Percentiles rank a stretch among this genome's conserved stretches.
Conservation (phyloP, 495 filamentous ascomycete genomes). For the Penicillium nucicola region DNA sequence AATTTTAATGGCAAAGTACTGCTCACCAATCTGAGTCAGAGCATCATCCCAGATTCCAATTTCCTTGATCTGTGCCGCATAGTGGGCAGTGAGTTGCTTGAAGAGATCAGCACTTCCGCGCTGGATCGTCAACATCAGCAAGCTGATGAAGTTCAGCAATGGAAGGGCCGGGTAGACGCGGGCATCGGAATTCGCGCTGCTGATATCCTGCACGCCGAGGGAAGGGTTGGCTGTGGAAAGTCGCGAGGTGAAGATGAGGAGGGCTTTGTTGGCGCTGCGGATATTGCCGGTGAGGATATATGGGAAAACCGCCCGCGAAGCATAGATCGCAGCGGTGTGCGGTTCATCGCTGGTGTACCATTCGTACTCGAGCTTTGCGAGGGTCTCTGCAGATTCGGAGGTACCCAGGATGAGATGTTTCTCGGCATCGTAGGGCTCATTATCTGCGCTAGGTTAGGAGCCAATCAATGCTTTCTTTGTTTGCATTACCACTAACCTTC, state of each 20-base stretch:
- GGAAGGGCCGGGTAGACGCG: conserved; percentile 82
- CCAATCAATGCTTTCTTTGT: neutral
- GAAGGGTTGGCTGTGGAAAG: conserved; percentile 65
- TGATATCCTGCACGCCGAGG: conserved; percentile 76
- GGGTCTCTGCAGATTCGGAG: conserved; percentile 75
- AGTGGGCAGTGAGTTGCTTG: conserved; percentile 76
- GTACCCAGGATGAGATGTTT: conserved; percentile 86
- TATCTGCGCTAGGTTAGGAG: conserved; percentile 50
- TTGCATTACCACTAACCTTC: conserved; percentile 52
- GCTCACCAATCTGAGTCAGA: conserved; percentile 83
- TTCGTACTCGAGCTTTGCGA: conserved; percentile 80
- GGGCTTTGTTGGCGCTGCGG: conserved; percentile 77
- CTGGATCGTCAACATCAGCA: conserved; percentile 80
- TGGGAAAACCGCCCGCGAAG: conserved; percentile 83
- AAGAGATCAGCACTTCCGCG: conserved; percentile 78
- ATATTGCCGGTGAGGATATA: conserved; percentile 90
- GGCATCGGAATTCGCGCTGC: conserved; percentile 67
- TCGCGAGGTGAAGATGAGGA: conserved; percentile 73
- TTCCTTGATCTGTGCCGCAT: conserved; percentile 72
- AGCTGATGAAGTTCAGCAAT: conserved; percentile 84
- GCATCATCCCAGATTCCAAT: conserved; percentile 76
- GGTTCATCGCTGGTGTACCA: conserved; percentile 91
- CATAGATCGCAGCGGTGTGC: conserved; percentile 86
- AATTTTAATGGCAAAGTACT: conserved; percentile 95
- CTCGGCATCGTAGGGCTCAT: conserved; percentile 89